phyloP scores from a whole-genome alignment of 768 basidiomycete genomes.

The Tulasnella sp. region DNA sequence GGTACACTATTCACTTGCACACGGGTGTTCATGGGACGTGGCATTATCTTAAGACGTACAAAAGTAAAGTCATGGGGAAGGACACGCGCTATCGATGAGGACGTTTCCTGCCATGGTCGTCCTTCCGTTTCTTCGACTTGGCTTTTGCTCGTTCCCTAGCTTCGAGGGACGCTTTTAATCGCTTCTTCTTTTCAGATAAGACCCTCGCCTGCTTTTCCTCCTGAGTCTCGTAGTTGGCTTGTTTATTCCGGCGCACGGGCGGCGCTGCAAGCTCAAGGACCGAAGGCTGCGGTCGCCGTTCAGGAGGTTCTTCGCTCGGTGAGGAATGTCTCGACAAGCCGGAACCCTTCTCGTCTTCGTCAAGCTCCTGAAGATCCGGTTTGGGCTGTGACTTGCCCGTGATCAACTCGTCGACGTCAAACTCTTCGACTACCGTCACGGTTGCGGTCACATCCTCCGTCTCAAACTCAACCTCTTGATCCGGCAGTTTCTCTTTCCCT shows the following conservation, averaged over 20 bases:
- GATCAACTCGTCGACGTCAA: conserved; percentile 53
- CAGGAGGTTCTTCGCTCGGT: not conserved
- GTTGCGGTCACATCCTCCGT: conserved; percentile 78
- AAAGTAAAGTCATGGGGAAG: not conserved
- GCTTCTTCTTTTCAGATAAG: not conserved
- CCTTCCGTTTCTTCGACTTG: not conserved
- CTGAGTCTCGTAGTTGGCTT: conserved; percentile 21
- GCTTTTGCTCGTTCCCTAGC: not conserved
- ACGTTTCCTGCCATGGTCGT: not conserved
- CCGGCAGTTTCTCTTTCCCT: conserved; percentile 24
- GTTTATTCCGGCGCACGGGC: conserved; percentile 11
- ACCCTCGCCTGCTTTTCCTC: not conserved
- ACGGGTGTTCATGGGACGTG: conserved; percentile 21
- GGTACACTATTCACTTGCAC: conserved; percentile 20
- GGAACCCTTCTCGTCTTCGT: not conserved
- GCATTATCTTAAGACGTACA: not conserved
- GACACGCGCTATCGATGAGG: not conserved
- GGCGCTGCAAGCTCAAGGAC: not conserved
- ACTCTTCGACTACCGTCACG: conserved; percentile 86
- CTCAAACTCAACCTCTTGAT: conserved; percentile 57
- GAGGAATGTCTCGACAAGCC: not conserved
- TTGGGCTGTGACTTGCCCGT: not conserved
- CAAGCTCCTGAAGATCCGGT: not conserved
- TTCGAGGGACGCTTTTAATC: not conserved
- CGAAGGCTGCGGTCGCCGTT: not conserved